Evolutionary conservation across 1,284 basidiomycete species (phyloP).

Genomic region (Puccinia novopanici): DNA sequence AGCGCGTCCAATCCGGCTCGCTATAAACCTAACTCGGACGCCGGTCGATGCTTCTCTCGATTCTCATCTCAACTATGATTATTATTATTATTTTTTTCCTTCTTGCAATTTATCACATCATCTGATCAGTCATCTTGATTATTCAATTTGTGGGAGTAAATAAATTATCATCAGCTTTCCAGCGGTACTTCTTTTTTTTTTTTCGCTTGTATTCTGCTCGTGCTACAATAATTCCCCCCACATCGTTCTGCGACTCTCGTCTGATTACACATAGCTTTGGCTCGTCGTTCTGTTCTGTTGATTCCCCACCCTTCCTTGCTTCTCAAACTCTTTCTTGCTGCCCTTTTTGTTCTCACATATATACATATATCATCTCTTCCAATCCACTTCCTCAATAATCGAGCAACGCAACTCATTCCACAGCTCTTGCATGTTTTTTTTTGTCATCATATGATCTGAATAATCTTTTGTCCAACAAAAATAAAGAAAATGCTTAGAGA

Average conservation of each 20-base stretch:
- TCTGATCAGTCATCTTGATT: conserved; percentile 7
- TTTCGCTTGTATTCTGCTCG: background rate
- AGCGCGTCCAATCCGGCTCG: conserved; percentile 39
- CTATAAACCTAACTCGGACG: background rate
- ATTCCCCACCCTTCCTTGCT: background rate
- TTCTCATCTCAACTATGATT: background rate
- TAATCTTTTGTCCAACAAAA: too few species aligned
- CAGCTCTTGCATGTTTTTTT: too few species aligned
- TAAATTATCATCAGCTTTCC: conserved; percentile 7
- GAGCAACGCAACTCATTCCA: too few species aligned
- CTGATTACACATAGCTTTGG: background rate
- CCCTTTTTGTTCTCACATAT: background rate
- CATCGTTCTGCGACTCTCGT: background rate
- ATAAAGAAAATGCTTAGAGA: too few species aligned
- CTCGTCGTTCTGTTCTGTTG: conserved; percentile 1
- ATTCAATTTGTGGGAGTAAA: conserved; percentile 7
- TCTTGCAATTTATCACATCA: conserved; percentile 5
- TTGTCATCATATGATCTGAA: too few species aligned
- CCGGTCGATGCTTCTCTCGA: background rate
- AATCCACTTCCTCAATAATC: too few species aligned
- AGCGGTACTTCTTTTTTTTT: background rate
- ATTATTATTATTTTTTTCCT: conserved; percentile 3
- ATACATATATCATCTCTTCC: too few species aligned
- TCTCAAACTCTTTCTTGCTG: background rate
- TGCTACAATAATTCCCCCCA: background rate